Percentiles rank a stretch among this genome's conserved stretches.
Conservation (phyloP, 78 protist species). For the Neovahlkampfia damariscottae region DNA sequence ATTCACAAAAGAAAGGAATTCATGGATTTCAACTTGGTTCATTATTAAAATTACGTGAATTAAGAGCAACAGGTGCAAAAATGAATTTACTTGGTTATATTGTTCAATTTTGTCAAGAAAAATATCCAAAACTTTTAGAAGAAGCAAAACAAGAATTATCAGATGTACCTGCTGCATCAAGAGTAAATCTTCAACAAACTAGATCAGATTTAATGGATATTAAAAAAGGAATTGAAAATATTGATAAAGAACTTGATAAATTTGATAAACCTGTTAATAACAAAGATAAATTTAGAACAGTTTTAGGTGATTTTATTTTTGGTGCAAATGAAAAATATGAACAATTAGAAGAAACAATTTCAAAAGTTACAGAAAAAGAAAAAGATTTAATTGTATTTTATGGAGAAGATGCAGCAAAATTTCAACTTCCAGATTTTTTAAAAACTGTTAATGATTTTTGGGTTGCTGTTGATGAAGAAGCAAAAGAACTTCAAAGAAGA, state of each 20-base stretch:
- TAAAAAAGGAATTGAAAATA: neutral
- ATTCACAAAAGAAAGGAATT: neutral
- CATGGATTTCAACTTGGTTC: neutral
- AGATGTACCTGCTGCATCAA: neutral
- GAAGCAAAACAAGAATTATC: neutral
- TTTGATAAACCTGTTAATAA: neutral
- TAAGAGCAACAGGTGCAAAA: constrained; percentile 2
- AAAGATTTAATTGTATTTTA: neutral
- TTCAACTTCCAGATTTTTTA: too few relatives aligned
- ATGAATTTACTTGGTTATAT: neutral
- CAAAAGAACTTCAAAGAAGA: too few relatives aligned
- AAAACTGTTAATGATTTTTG: too few relatives aligned
- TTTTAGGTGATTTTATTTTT: neutral
- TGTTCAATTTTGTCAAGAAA: neutral
- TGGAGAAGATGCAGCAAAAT: neutral
- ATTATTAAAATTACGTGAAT: neutral
- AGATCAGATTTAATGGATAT: neutral
- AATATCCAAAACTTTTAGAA: neutral
- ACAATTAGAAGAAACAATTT: neutral
- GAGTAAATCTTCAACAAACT: neutral
- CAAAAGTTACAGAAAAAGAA: neutral
- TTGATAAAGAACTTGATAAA: neutral
- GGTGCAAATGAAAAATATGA: neutral
- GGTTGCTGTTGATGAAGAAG: too few relatives aligned
- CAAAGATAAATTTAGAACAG: neutral